Evolutionary conservation across 805 yeast genomes (phyloP).

Genomic region (Saccharomycodes ludwigii): DNA sequence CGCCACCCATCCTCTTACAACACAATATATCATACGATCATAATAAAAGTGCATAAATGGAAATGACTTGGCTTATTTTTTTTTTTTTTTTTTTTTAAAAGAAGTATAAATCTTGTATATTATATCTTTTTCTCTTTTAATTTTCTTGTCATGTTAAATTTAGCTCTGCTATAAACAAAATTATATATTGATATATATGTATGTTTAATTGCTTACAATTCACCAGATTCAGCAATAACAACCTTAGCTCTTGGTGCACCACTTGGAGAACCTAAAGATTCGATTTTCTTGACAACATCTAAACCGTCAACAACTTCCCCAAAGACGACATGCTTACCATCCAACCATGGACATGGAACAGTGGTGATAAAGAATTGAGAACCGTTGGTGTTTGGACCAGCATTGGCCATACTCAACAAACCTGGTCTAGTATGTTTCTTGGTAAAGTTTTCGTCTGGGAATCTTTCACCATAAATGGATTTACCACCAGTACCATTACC

Average conservation of each 20-base stretch:
- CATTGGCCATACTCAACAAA: slow-evolving; percentile 81
- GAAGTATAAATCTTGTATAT: too few species aligned
- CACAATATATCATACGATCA: too few species aligned
- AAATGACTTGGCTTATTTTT: too few species aligned
- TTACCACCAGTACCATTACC: slow-evolving; percentile 92
- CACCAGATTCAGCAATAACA: slow-evolving; percentile 46
- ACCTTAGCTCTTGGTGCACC: slow-evolving; percentile 64
- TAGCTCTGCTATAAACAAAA: too few species aligned
- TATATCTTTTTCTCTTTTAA: too few species aligned
- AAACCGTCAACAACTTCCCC: slow-evolving; percentile 76
- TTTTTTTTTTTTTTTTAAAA: too few species aligned
- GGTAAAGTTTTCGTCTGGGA: slow-evolving; percentile 48
- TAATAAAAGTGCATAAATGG: too few species aligned
- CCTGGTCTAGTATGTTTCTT: slow-evolving; percentile 72
- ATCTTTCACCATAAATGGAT: slow-evolving; percentile 65
- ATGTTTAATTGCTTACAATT: slow-evolving; percentile 18
- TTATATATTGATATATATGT: too few species aligned
- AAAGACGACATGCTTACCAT: slow-evolving; percentile 67
- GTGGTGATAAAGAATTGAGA: slow-evolving; percentile 86
- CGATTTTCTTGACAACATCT: slow-evolving; percentile 78
- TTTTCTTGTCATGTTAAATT: too few species aligned
- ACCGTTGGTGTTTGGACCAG: slow-evolving; percentile 88
- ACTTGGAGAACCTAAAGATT: slow-evolving; percentile 57
- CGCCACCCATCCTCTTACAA: too few species aligned
- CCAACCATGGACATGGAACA: slow-evolving; percentile 66